Evolutionary conservation across 2,329 filamentous ascomycete species (phyloP).

Genomic region (Claviceps quebecensis): DNA sequence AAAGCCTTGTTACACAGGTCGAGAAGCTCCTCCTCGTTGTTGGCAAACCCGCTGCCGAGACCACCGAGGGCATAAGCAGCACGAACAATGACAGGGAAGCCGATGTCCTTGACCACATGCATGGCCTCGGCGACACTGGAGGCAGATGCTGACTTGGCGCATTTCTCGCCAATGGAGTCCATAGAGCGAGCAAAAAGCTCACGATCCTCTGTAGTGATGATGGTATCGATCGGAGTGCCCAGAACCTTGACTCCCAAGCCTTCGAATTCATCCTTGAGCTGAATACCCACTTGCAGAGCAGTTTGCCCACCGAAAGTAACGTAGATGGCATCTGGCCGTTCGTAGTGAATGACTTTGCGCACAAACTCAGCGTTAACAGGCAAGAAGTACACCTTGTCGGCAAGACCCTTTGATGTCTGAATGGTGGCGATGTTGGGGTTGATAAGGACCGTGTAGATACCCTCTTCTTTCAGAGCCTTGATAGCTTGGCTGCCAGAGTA

Average conservation of each 20-base stretch:
- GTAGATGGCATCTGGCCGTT: slow-evolving; percentile 92
- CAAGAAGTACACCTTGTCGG: slow-evolving; percentile 97
- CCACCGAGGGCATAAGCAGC: slow-evolving; percentile 93
- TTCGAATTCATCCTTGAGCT: slow-evolving; percentile 95
- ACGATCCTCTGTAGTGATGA: slow-evolving; percentile 96
- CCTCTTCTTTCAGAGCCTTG: slow-evolving; percentile 95
- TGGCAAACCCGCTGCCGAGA: slow-evolving; percentile 87
- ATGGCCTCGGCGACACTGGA: slow-evolving; percentile 80
- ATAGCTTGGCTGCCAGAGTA: slow-evolving; percentile 98
- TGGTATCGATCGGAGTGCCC: slow-evolving; percentile 92
- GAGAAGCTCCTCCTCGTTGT: slow-evolving; percentile 68
- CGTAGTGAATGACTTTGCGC: slow-evolving; percentile 89
- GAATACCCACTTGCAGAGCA: slow-evolving; percentile 88
- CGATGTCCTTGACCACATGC: slow-evolving; percentile 76
- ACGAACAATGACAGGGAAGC: slow-evolving; percentile 92
- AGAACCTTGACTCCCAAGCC: slow-evolving; percentile 83
- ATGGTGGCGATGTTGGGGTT: slow-evolving; percentile 99
- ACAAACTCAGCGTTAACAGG: slow-evolving; percentile 96
- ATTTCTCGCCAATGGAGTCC: slow-evolving; percentile 97
- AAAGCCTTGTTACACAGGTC: slow-evolving; percentile 92
- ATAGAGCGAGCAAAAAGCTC: slow-evolving; percentile 96
- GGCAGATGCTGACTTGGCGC: slow-evolving; percentile 90
- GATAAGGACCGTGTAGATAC: slow-evolving; percentile 95
- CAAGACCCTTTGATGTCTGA: slow-evolving; percentile 92
- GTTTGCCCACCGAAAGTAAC: slow-evolving; percentile 97